These are phyloP conservation scores for Discostella pseudostelligera DNA, from an alignment of 108 stramenopile genomes.

Conservation along the genomic window DNA sequence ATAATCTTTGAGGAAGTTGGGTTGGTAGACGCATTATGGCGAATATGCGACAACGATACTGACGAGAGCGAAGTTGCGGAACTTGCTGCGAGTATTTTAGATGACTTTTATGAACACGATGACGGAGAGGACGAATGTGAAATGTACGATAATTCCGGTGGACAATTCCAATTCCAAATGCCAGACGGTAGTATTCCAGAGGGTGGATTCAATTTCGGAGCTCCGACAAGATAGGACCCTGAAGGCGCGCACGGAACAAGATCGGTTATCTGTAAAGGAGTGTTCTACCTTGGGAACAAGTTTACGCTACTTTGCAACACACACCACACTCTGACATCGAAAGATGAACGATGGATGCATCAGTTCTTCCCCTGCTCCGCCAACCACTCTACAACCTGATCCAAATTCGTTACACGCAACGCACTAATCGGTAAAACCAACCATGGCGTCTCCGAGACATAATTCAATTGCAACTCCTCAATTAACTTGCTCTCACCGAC, in stretches of 20 bases:
- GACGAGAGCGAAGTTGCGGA: conserved; percentile 37
- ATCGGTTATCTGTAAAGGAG: neutral
- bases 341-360: too few species aligned
- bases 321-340: too few species aligned
- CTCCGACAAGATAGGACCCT: neutral
- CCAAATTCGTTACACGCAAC: conserved; percentile 87
- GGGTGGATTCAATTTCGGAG: neutral
- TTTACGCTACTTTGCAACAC: too few species aligned
- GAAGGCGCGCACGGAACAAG: neutral
- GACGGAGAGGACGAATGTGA: conserved; percentile 12
- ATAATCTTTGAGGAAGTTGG: conserved; percentile 39
- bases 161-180: conserved; percentile 28
- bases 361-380: conserved; percentile 83
- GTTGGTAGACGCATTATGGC: conserved; percentile 36
- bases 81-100: conserved; percentile 25
- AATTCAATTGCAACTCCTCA: conserved; percentile 89
- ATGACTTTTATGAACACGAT: conserved; percentile 35
- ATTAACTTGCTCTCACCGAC: conserved; percentile 86
- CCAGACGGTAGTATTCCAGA: neutral
- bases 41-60: conserved; percentile 31
- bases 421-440: conserved; percentile 94
- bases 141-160: conserved; percentile 4
- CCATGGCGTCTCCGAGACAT: conserved; percentile 97
- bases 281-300: neutral
- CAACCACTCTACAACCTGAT: conserved; percentile 94